Evolutionary conservation across 345 rosid genomes (phyloP), one percentile per base, ranked within the genome.

Genomic region (Atalantia buxifolia): DNA sequence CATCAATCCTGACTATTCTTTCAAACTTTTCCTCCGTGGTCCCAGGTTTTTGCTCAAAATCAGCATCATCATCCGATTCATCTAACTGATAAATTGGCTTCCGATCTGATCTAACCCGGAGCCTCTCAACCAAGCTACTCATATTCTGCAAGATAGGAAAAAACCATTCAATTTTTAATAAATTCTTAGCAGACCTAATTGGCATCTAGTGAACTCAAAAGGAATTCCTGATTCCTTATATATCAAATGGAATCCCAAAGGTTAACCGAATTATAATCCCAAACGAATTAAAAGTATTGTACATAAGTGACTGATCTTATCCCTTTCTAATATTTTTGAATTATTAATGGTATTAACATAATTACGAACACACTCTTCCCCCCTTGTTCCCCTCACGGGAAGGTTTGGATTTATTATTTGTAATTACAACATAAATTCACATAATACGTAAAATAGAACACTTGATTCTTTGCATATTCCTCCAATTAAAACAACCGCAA

Each of bases 101-200:
- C 78, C 93, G 86, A 69, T 93, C 97, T 60, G 98, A 88, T 83
- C 99, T 81, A 62, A 85, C 88, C 24, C 99, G 95, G 21, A 97
- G 93, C 92, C 98, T 87, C 89, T 97, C 99, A 35, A 89, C 98
- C 83, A 97, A 87, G 88, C 99, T 97, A 87, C 97, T 97, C 99
- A 97, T 97, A 53, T 86, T 87, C 95, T 92, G 90, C 86, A 84
- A 81, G 75, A 78, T 16, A 71, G 72, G 69, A 14, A 75, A 79
- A 72, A 77, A 72, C 66, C 31, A 56, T 13, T 21, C 19, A 30
- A 61, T 31, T 64, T 30, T 57, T 56, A 38, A 73, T 36, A 57
- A 69, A 70, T 42, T 67, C 53, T 73, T 25, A 56, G 12, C 14
- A 13, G 65, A 40, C 72, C 70, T 24, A 19, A 80, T 31, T 28